phyloP scores from a whole-genome alignment of 208 protist genomes.

The Leishmania amazonensis region DNA sequence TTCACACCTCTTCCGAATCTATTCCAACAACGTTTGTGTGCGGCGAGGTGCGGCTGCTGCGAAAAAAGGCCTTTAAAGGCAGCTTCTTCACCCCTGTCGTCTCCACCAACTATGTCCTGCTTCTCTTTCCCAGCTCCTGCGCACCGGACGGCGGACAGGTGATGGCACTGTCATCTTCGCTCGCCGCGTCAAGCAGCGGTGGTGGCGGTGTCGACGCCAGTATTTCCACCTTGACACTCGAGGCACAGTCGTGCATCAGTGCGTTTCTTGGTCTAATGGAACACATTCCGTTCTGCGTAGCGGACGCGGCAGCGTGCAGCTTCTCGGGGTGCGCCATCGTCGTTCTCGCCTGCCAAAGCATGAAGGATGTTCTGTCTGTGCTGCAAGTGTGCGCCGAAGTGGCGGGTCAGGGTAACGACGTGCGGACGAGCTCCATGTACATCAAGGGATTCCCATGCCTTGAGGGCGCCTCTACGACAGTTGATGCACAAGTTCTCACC shows the following conservation, averaged over 20 bases:
- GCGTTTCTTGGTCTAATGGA: slow-evolving; percentile 31
- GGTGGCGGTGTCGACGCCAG: background rate
- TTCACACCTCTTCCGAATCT: slow-evolving; percentile 10
- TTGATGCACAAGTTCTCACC: slow-evolving; percentile 10
- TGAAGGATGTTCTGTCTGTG: slow-evolving; percentile 52
- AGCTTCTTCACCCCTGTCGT: slow-evolving; percentile 79
- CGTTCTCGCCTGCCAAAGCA: slow-evolving; percentile 46
- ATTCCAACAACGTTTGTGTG: slow-evolving; percentile 11
- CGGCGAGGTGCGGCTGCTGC: slow-evolving; percentile 62
- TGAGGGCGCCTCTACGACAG: slow-evolving; percentile 9
- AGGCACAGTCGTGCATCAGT: slow-evolving; percentile 42
- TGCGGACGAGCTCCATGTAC: slow-evolving; percentile 44
- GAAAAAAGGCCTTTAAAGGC: slow-evolving; percentile 63
- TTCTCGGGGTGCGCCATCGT: slow-evolving; percentile 52
- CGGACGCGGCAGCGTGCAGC: slow-evolving; percentile 58
- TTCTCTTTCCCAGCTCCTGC: slow-evolving; percentile 62
- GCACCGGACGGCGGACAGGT: background rate
- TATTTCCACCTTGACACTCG: slow-evolving; percentile 8
- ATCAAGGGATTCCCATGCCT: slow-evolving; percentile 42
- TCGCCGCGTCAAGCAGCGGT: background rate
- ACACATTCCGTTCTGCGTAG: slow-evolving; percentile 28
- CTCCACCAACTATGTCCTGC: slow-evolving; percentile 61
- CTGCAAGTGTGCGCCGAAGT: slow-evolving; percentile 45
- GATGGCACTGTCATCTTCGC: background rate
- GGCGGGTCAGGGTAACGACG: slow-evolving; percentile 25